Evolutionary conservation across 2,329 filamentous ascomycete genomes (phyloP), one percentile per base, ranked within the genome.

Genomic region (Aspergillus viridinutans): DNA sequence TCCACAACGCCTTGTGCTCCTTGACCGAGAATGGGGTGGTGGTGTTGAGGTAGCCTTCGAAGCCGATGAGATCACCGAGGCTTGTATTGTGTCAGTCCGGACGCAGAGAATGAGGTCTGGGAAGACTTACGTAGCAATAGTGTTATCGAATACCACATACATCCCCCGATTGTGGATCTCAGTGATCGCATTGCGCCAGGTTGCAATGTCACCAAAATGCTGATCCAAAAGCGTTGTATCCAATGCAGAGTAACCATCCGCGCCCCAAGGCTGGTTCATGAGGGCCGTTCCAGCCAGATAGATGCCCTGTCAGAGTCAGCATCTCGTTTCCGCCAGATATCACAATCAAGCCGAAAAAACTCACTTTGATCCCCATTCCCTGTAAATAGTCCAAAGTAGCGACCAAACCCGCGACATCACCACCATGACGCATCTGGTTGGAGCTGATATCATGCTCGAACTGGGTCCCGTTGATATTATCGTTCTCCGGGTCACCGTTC

Each of bases 91-190:
- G 26, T 17, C 12, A 20, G 49, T 55, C 26, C 40, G 4, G 3
- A 45, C 7, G 3, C 42, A 20, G n/a, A 17, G 8, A 6, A 26
- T 1, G 3, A 3, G 6, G 14, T 7, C 5, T n/a, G 4, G 3
- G 35, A 29, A 17, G 10, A 71, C 77, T 73, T 70, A 79, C 74
- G 85, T 87, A 38, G 82, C 79, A 67, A 87, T 79, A 1, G 85
- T 87, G 64, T 86, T 86, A 67, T 87, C 85, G 57, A 87, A 69
- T 28, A 88, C 74, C 40, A 87, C 83, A 71, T 86, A 86, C 84
- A 88, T 87, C 55, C 78, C 81, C 28, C 81, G 77, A 1, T 70
- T 68, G 64, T 88, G 85, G 20, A 87, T 83, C 50, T 83, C 83
- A 10, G 79, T 74, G 54, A 87, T 81, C 3, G 80, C 78, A 47